These are phyloP conservation scores for Colletotrichum simmondsii DNA, from an alignment of 2,329 filamentous ascomycete genomes.

Conservation along the genomic window DNA sequence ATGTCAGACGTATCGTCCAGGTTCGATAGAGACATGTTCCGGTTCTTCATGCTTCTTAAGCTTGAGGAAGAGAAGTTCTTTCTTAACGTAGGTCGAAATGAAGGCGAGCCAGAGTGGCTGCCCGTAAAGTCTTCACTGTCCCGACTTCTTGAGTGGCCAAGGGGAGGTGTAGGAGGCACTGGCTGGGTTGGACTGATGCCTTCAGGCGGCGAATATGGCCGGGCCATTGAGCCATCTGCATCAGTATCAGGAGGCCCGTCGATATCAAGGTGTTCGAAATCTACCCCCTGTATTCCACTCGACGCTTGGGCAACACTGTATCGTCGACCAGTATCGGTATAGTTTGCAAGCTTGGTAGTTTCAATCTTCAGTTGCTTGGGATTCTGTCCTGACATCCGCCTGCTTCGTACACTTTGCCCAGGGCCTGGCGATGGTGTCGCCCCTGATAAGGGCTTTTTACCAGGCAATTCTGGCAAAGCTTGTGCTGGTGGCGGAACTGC, in stretches of 20 bases:
- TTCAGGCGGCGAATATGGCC: constrained; percentile 30
- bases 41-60: constrained; percentile 76
- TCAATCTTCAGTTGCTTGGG: constrained; percentile 90
- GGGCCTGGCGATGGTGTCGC: constrained; percentile 44
- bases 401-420: constrained; percentile 72
- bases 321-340: constrained; percentile 10
- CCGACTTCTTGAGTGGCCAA: constrained; percentile 41
- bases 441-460: constrained; percentile 40
- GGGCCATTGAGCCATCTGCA: background rate
- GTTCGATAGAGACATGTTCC: constrained; percentile 76
- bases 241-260: background rate
- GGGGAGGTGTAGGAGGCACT: constrained; percentile 37
- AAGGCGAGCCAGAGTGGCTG: constrained; percentile 63
- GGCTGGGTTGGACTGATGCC: constrained; percentile 35
- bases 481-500: constrained; percentile 62
- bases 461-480: constrained; percentile 57
- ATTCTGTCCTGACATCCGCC: constrained; percentile 84
- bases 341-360: constrained; percentile 57
- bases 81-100: constrained; percentile 60
- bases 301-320: constrained; percentile 21
- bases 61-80: constrained; percentile 80
- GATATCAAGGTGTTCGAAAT: constrained; percentile 1
- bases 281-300: background rate
- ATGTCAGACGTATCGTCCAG: constrained; percentile 71
- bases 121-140: constrained; percentile 51